phyloP scores from a whole-genome alignment of 805 yeast species.

The Myxozyma vanderwaltii region DNA sequence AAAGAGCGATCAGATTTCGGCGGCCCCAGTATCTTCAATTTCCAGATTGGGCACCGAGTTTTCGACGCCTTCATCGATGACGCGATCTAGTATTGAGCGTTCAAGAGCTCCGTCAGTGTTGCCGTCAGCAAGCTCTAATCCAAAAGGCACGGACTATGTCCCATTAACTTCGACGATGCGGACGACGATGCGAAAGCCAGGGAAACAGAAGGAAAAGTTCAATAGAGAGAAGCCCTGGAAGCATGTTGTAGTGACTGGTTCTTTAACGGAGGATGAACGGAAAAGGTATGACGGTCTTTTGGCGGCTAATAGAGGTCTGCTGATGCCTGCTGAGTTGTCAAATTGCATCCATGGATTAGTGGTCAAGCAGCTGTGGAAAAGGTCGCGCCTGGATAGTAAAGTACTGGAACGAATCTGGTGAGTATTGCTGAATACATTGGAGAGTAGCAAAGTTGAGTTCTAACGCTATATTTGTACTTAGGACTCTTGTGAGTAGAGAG shows the following conservation, averaged over 20 bases:
- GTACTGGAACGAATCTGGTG: constrained; percentile 66
- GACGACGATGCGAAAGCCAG: constrained; percentile 37
- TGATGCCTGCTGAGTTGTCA: constrained; percentile 19
- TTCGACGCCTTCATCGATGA: background rate
- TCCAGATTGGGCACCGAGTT: background rate
- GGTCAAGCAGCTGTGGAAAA: constrained; percentile 76
- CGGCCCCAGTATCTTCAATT: background rate
- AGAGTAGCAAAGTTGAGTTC: background rate
- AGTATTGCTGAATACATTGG: background rate
- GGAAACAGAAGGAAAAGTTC: constrained; percentile 25
- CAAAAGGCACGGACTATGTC: constrained; percentile 8
- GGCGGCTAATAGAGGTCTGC: constrained; percentile 78
- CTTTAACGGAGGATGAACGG: constrained; percentile 57
- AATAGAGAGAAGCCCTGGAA: constrained; percentile 38
- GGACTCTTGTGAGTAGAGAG: constrained; percentile 55
- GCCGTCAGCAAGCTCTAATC: background rate
- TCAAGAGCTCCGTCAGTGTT: background rate
- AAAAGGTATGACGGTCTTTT: constrained; percentile 92
- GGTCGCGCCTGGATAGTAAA: constrained; percentile 71
- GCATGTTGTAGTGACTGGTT: constrained; percentile 24
- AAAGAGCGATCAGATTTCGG: background rate
- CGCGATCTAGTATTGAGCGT: background rate
- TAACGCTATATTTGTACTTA: background rate
- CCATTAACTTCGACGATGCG: constrained; percentile 9
- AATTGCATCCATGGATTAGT: constrained; percentile 45